Evolutionary conservation across 1,139 yeast species (phyloP), one percentile per base, ranked within the genome.

Genomic region (Blastobotrys illinoisensis): DNA sequence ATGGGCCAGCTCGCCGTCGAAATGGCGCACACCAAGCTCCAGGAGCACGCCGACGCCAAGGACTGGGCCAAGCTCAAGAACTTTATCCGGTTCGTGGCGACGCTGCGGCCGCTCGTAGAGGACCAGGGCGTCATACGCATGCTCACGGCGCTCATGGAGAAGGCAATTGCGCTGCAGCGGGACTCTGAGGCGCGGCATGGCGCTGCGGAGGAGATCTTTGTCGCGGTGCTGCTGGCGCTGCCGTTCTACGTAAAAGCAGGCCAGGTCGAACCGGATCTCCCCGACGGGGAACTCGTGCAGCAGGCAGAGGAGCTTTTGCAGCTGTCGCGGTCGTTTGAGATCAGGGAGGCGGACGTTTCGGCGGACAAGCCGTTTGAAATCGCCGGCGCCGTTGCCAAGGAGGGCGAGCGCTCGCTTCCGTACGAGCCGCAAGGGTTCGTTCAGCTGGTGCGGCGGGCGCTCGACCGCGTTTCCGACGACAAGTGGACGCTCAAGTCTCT

Each of bases 1-100:
- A 83, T 88, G 49, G 95, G 96, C 48, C 82, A 82, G 62, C 79
- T 81, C 54, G 81, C 87, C 21, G 72, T 88, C 44, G 95, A 88
- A 62, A 85, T 74, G 67, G 78, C 88, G 60, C 88, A 85, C 62
- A 77, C 79, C 14, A 80, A 80, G 62, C 75, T 83, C 11, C 88
- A 85, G 62, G 75, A 73, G 24, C 74, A 81, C 52, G 67, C 88
- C 58, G 79, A 79, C 13, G 63, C 64, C 9, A 71, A 69, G 20
- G 67, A 70, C n/a, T 87, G 89, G 82, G 85, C 85, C 61, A 80
- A 81, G 59, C 71, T 88, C 60, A 90, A 93, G 69, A 76, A 87
- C 19, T 72, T 85, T 26, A 68, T 88, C 59, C 81, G 97, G 64
- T 83, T 90, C 61, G 73, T 89, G 60, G 82, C 88, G 1, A 70